phyloP scores from a whole-genome alignment of 1,284 basidiomycete genomes.

The Naganishia liquefaciens region DNA sequence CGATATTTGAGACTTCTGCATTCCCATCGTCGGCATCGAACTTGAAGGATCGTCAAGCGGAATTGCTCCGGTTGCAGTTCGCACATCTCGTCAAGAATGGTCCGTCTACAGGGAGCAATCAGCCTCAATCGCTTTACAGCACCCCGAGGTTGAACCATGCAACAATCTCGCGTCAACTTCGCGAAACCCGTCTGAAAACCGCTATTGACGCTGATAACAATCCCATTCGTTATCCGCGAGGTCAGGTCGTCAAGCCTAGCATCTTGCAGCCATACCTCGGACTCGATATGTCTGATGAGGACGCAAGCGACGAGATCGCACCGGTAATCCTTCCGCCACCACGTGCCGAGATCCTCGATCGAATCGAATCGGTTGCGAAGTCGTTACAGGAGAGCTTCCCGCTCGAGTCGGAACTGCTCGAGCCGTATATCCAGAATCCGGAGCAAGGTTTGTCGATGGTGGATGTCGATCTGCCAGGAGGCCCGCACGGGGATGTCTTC shows the following conservation, averaged over 20 bases:
- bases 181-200: neutral
- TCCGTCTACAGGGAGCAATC: no score
- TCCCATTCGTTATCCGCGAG: slow-evolving; percentile 31
- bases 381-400: slow-evolving; percentile 27
- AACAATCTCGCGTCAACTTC: slow-evolving; percentile 8
- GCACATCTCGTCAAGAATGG: neutral
- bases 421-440: slow-evolving; percentile 21
- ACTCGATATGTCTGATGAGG: slow-evolving; percentile 5
- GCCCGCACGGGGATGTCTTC: slow-evolving; percentile 37
- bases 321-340: slow-evolving; percentile 1
- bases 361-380: slow-evolving; percentile 18
- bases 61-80: slow-evolving; percentile 3
- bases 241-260: slow-evolving; percentile 9
- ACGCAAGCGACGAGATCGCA: neutral
- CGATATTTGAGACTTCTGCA: no score
- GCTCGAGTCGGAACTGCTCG: slow-evolving; percentile 7
- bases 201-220: slow-evolving; percentile 21
- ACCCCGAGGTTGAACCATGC: slow-evolving; percentile 8
- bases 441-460: slow-evolving; percentile 8
- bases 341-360: slow-evolving; percentile 7
- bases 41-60: no score
- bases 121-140: neutral
- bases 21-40: no score
- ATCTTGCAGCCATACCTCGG: neutral
- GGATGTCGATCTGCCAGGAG: neutral